phyloP scores from a whole-genome alignment of 2,329 filamentous ascomycete species.

The Zymoseptoria brevis region DNA sequence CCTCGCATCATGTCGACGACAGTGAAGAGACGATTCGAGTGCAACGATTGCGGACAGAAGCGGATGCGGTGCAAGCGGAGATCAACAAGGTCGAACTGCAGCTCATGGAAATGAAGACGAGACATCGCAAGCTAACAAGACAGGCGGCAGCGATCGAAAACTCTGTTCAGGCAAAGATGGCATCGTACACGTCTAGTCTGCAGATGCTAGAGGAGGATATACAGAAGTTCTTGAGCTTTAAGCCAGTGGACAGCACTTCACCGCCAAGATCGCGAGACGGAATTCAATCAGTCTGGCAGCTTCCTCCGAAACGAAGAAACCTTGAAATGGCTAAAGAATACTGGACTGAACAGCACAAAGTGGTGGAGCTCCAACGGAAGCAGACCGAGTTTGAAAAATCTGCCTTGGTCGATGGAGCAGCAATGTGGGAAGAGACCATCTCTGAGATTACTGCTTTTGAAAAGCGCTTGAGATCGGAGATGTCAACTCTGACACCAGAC shows the following conservation, averaged over 20 bases:
- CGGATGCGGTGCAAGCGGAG: slow-evolving; percentile 49
- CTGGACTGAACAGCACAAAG: slow-evolving; percentile 57
- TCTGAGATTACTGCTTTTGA: slow-evolving; percentile 58
- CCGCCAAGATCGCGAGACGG: slow-evolving; percentile 9
- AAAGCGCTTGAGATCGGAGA: slow-evolving; percentile 48
- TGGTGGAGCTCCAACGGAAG: slow-evolving; percentile 48
- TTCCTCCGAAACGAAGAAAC: slow-evolving; percentile 59
- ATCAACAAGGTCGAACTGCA: slow-evolving; percentile 60
- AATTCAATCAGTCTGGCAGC: slow-evolving; percentile 33
- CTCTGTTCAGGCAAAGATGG: slow-evolving; percentile 60
- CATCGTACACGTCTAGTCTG: slow-evolving; percentile 61
- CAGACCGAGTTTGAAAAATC: slow-evolving; percentile 54
- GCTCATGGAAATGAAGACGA: slow-evolving; percentile 52
- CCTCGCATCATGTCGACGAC: slow-evolving; percentile 50
- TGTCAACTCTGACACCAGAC: slow-evolving; percentile 34
- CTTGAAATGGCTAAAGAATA: slow-evolving; percentile 62
- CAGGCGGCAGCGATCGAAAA: slow-evolving; percentile 58
- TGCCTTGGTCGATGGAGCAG: slow-evolving; percentile 59
- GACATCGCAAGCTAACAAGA: slow-evolving; percentile 51
- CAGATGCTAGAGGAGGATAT: slow-evolving; percentile 59
- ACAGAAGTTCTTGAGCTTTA: slow-evolving; percentile 43
- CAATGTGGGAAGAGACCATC: slow-evolving; percentile 58
- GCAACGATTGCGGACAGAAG: slow-evolving; percentile 43
- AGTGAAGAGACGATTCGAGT: slow-evolving; percentile 51
- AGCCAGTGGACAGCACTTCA: slow-evolving; percentile 8